Evolutionary conservation across 2,329 filamentous ascomycete species (phyloP), one percentile per base, ranked within the genome.

Genomic region (Parasarocladium wereldwijsianum): DNA sequence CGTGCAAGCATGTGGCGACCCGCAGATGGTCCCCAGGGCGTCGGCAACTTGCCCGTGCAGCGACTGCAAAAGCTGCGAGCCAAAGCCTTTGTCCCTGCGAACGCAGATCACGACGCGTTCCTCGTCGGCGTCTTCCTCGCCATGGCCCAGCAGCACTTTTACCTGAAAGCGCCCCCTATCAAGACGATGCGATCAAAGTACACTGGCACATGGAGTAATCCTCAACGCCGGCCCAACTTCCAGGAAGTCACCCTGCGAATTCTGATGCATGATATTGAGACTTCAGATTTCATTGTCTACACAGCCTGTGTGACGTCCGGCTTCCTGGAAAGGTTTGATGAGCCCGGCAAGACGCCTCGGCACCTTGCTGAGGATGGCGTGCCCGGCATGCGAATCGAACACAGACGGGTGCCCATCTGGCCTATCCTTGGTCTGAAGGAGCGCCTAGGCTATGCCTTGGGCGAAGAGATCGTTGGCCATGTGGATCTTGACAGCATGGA

Each of bases 141-240:
- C 26, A 66, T 73, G 61, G 69, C 69, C 6, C 69, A 74, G 39
- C 53, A 57, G 7, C 56, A 64, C 26, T 66, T 66, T 33, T 70
- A 72, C 40, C 38, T n/a, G n/a, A n/a, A n/a, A n/a, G n/a, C n/a
- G n/a, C n/a, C n/a, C n/a, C n/a, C n/a, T n/a, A n/a, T n/a, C n/a
- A n/a, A n/a, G n/a, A n/a, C n/a, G n/a, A n/a, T n/a, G n/a, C n/a
- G n/a, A n/a, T n/a, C n/a, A n/a, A n/a, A n/a, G n/a, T n/a, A n/a
- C n/a, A n/a, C n/a, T n/a, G 13, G 32, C 8, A 5, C 15, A n/a
- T n/a, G 14, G 8, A 21, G 14, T n/a, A 12, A 18, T 17, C 17
- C 6, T 6, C 36, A 8, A 19, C 16, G 12, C 8, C 6, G 9
- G 7, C 20, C 20, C 8, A 37, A 50, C 8, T 65, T 68, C 19